Evolutionary conservation across 139 green algal species (phyloP).

Genomic region (Chlorella sp.): DNA sequence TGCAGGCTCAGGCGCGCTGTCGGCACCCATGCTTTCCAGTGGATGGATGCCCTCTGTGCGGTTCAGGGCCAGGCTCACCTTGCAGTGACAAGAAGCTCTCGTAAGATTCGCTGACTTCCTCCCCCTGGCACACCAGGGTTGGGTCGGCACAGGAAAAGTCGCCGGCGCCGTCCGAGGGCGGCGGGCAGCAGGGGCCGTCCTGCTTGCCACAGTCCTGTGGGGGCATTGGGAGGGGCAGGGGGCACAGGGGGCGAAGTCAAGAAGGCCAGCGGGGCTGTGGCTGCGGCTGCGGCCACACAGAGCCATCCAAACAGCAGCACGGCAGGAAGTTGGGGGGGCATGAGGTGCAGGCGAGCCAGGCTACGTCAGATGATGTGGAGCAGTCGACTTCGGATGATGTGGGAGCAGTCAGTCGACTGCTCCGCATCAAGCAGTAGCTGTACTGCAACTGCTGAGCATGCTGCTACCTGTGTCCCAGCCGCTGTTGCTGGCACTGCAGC

Average conservation of each 20-base stretch:
- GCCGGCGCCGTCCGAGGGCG: neutral
- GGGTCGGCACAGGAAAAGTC: neutral
- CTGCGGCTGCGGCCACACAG: no score
- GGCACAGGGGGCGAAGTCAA: neutral
- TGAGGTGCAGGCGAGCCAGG: neutral
- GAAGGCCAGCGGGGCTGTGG: neutral
- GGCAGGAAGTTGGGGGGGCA: neutral
- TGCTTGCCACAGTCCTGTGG: neutral
- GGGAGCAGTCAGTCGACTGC: no score
- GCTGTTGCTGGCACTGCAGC: neutral
- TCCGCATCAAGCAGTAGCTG: neutral
- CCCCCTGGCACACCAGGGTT: neutral
- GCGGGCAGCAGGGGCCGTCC: conserved; percentile 7
- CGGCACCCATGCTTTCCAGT: neutral
- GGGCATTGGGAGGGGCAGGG: neutral
- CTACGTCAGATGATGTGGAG: no score
- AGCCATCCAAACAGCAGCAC: no score
- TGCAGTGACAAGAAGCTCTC: neutral
- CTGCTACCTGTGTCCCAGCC: neutral
- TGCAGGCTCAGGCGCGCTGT: no score
- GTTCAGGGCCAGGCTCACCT: neutral
- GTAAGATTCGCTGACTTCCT: neutral
- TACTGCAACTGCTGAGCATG: no score
- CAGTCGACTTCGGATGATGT: no score
- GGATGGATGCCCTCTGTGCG: no score